Base-by-base conservation (phyloP, 148 eudicot species). In the Silene uniflora region DNA sequence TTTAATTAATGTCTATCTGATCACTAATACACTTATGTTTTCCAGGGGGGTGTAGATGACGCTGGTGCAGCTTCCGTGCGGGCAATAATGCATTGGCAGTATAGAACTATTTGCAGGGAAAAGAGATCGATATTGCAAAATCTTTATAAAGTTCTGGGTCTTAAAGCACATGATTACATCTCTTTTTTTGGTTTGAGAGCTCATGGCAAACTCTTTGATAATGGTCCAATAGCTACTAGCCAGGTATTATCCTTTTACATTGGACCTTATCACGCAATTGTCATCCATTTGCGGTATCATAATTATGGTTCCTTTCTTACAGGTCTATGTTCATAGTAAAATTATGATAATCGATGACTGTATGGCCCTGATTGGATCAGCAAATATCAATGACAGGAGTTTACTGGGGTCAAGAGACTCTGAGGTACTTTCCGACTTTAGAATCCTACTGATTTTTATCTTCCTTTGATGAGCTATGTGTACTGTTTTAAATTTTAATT, bases 31-130 rank as follows among this genome's bases (percentile, higher is more conserved):
- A 22, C 7, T 67, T 68, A 42, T 67, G 52, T 69, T 76, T 74
- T 62, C 79, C 88, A 95, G 99, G 99, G 99, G 17, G 99, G 99
- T 56, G 85, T 92, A 76, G 99, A 95, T 87, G 97, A 95, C 86
- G 87, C 86, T 73, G 97, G 99, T 77, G 99, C 99, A 1, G 99
- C 99, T 70, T 88, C 99, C 72, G 99, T 95, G 55, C 90, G 99
- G 79, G 89, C 91, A 77, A 95, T 95, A 73, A 92, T 95, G 97
- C 99, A 95, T 75, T 95, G 99, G 99, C 99, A 95, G 76, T 91
- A 95, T 89, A 88, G 99, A 78, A 95, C 99, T 67, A 90, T 95
- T 75, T 92, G 91, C 67, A 85, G 97, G 84, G 99, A 97, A 67
- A 78, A 83, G 39, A 88, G 87, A 85, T 95, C 99, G 21, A 89